A percentile compares a stretch with the other conserved stretches of the same genome.
Evolutionary conservation across 2,329 filamentous ascomycete species (phyloP).

Genomic region (Trichoderma oligosporum): DNA sequence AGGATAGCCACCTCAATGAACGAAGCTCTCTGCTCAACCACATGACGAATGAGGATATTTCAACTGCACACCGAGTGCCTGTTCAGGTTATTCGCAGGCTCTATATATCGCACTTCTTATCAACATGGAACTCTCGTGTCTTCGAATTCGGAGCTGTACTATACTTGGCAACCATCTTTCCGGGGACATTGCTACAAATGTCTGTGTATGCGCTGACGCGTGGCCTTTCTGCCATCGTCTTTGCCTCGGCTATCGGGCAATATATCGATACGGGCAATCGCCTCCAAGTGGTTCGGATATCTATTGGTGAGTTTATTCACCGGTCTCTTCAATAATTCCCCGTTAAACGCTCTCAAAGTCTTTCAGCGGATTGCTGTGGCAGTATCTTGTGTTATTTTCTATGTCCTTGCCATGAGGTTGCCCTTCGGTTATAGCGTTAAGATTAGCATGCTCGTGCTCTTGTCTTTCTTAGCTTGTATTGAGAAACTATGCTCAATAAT

Average conservation of each 20-base stretch:
- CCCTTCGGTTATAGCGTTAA: background rate
- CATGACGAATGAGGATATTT: too few relatives aligned
- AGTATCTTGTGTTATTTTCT: conserved; percentile 46
- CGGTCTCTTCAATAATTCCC: background rate
- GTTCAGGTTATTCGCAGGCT: conserved; percentile 32
- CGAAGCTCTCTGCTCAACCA: too few relatives aligned
- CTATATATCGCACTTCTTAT: conserved; percentile 59
- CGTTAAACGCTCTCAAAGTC: conserved; percentile 24
- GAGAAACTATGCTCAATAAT: conserved; percentile 65
- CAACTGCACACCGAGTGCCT: background rate
- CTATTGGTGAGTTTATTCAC: conserved; percentile 37
- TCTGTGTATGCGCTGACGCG: conserved; percentile 67
- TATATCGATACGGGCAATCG: conserved; percentile 56
- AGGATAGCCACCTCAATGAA: too few relatives aligned
- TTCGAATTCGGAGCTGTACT: conserved; percentile 62
- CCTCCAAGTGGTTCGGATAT: conserved; percentile 47
- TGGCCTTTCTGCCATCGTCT: conserved; percentile 52
- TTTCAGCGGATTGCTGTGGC: conserved; percentile 44
- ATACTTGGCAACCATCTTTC: conserved; percentile 54
- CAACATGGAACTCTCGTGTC: conserved; percentile 60
- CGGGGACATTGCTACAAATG: conserved; percentile 58
- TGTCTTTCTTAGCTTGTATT: conserved; percentile 53
- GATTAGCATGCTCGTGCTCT: background rate
- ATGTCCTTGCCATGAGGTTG: conserved; percentile 24
- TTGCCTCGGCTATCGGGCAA: conserved; percentile 56